A percentile compares a stretch with the other conserved stretches of the same genome.
Conservation (phyloP, 768 basidiomycete species). For the Auriscalpium orientale region DNA sequence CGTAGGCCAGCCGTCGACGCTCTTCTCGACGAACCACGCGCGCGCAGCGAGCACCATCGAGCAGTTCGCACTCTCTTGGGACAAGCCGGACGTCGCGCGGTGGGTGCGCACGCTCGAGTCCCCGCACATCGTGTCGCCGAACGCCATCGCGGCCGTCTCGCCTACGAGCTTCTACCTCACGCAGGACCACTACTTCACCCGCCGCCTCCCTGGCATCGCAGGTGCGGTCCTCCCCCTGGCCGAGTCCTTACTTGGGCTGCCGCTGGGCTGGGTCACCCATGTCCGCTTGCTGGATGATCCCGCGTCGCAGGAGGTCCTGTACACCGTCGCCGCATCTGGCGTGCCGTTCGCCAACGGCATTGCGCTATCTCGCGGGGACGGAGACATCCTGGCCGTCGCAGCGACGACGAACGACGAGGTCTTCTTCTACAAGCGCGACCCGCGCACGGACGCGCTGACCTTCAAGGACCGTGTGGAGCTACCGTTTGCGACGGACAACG, state of each 20-base stretch:
- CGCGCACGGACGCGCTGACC: constrained; percentile 35
- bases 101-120: constrained; percentile 57
- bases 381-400: constrained; percentile 40
- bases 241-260: constrained; percentile 51
- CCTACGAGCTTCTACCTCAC: constrained; percentile 64
- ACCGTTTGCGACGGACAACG: constrained; percentile 59
- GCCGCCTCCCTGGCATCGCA: constrained; percentile 44
- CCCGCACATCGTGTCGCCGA: constrained; percentile 55
- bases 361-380: constrained; percentile 42
- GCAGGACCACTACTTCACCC: constrained; percentile 65
- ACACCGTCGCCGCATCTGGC: constrained; percentile 36
- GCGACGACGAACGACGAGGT: constrained; percentile 43
- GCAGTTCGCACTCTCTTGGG: constrained; percentile 51
- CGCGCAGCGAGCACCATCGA: constrained; percentile 55
- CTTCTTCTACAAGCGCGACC: constrained; percentile 44
- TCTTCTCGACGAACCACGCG: constrained; percentile 68
- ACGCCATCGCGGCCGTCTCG: constrained; percentile 57
- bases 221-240: constrained; percentile 43
- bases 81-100: constrained; percentile 33
- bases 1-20: constrained; percentile 38
- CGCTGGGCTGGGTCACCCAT: constrained; percentile 53
- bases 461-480: constrained; percentile 33
- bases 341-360: constrained; percentile 67
- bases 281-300: constrained; percentile 32
- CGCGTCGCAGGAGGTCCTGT: constrained; percentile 21